Percentiles rank a stretch among this genome's conserved stretches.
phyloP scores from a whole-genome alignment of 2,329 filamentous ascomycete species.

The Byssochlamys sp. region DNA sequence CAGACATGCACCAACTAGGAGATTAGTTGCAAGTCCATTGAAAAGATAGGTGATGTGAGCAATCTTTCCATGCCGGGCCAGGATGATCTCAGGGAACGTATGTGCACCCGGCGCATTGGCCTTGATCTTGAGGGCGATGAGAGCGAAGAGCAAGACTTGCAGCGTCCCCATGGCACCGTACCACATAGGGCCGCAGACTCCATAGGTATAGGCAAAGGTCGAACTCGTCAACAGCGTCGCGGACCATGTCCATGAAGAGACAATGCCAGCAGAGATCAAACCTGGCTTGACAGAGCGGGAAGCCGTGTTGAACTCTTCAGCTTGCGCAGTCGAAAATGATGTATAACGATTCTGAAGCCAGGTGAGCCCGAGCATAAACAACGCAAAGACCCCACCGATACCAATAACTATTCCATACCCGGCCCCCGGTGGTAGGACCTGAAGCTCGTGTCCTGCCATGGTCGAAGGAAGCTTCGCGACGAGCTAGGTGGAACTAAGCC shows the following conservation, averaged over 20 bases:
- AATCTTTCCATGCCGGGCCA: conserved; percentile 27
- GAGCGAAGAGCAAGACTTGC: conserved; percentile 34
- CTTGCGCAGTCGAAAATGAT: conserved; percentile 22
- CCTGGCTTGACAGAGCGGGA: conserved; percentile 30
- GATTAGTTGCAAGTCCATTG: conserved; percentile 33
- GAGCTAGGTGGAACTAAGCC: background rate
- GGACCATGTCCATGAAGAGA: conserved; percentile 43
- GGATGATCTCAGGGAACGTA: conserved; percentile 36
- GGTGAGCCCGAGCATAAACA: conserved; percentile 34
- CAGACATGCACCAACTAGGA: conserved; percentile 32
- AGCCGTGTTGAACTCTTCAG: conserved; percentile 42
- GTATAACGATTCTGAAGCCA: conserved; percentile 35
- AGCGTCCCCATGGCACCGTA: conserved; percentile 32
- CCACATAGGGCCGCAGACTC: conserved; percentile 36
- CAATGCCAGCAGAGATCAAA: conserved; percentile 39
- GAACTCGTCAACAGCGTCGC: conserved; percentile 36
- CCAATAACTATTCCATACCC: conserved; percentile 45
- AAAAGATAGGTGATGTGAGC: conserved; percentile 34
- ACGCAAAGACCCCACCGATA: conserved; percentile 37
- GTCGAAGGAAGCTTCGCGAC: background rate
- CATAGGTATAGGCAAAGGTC: conserved; percentile 35
- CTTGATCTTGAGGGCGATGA: conserved; percentile 37
- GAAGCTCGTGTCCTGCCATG: background rate
- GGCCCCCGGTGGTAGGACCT: conserved; percentile 21
- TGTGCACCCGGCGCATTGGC: conserved; percentile 31